These are phyloP conservation scores for Puccinia brachypodii DNA, from an alignment of 1,284 basidiomycete species.

Conservation along the genomic window DNA sequence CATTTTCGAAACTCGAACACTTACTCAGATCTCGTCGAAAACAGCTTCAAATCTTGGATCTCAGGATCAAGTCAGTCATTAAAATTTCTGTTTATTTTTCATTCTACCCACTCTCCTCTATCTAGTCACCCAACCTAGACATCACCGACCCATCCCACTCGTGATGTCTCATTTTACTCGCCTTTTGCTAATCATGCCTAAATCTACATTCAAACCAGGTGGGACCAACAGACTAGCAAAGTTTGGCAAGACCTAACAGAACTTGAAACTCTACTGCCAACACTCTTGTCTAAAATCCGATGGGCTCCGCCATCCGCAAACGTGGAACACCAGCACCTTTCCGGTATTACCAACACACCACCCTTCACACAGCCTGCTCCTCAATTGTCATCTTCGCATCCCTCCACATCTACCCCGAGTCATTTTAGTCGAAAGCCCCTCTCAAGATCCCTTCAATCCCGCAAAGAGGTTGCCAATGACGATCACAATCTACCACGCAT, in stretches of 20 bases:
- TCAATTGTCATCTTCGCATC: background rate
- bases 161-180: background rate
- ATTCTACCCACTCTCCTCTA: background rate
- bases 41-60: conserved; percentile 42
- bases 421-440: conserved; percentile 8
- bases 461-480: background rate
- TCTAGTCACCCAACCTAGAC: background rate
- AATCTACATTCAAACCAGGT: background rate
- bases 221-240: conserved; percentile 45
- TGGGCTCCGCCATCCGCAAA: conserved; percentile 21
- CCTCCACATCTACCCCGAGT: conserved; percentile 3
- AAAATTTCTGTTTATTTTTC: background rate
- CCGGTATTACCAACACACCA: background rate
- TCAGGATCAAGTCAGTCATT: conserved; percentile 33
- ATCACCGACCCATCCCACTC: background rate
- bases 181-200: background rate
- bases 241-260: conserved; percentile 28
- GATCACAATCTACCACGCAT: background rate
- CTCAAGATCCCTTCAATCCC: conserved; percentile 26
- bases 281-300: conserved; percentile 30
- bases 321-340: background rate
- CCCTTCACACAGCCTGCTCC: background rate
- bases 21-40: conserved; percentile 43
- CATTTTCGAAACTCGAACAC: conserved; percentile 46
- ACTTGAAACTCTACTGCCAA: conserved; percentile 20